Evolutionary conservation across 352 stramenopile species (phyloP), one percentile per base, ranked within the genome.

Genomic region (Phytopythium kandeliae): DNA sequence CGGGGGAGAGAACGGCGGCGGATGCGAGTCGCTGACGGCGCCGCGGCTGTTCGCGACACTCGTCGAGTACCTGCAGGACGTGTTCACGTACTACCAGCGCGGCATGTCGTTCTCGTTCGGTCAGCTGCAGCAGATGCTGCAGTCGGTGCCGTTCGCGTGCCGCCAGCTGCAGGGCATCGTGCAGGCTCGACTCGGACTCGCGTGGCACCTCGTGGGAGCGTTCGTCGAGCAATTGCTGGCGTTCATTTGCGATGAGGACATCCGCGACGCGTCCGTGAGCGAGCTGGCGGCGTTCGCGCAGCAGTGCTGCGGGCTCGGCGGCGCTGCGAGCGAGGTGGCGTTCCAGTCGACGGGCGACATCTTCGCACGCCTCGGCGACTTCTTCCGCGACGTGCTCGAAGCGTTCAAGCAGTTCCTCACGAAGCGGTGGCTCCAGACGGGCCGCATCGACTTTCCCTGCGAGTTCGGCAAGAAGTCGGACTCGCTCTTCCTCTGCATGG

Each of bases 381-480:
- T 88, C 60, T 88, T 90, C 63, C 71, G 69, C 33, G 65, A 73
- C 31, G 63, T 82, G 42, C 52, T 88, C 46, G 48, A 56, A 21
- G 65, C 79, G 33, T 90, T 90, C 58, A 90, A 90, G 63, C 63
- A 71, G 42, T 88, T 85, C 51, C 49, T 90, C 34, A 75, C 74
- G 51, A 71, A 71, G 54, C 28, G 57, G 13, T 90, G 79, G 79
- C 58, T 90, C 31, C 57, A 67, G 33, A 59, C 41, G 17, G 67
- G 65, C n/a, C 65, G 69, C 24, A 86, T 90, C 52, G 60, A 71
- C 50, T 86, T 83, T 44, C 76, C 79, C 26, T 90, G 79, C 54
- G 79, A 90, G 46, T 90, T 90, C 55, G 79, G 79, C 56, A 88
- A 90, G 43, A 90, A 88, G 55, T 88, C 76, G 13, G 65, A 76